These are phyloP conservation scores for Polymyxa betae DNA, from an alignment of 208 protist species.

Conservation along the genomic window DNA sequence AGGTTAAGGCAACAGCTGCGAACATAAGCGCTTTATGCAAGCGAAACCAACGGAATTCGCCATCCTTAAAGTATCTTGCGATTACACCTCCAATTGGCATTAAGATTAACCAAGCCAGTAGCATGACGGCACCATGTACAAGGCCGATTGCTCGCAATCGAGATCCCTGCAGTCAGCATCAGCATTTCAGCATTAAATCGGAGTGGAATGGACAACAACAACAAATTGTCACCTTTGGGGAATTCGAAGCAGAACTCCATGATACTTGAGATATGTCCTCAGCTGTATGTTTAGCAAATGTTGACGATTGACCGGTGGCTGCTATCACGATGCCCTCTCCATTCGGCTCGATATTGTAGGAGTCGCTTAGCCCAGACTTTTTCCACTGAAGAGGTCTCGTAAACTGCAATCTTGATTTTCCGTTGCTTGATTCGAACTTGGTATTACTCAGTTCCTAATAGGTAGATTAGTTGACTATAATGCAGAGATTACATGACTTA, in stretches of 20 bases:
- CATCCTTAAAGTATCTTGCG: constrained; percentile 31
- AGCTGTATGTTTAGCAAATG: not conserved
- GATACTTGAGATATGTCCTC: not conserved
- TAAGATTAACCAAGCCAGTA: not conserved
- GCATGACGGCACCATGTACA: not conserved
- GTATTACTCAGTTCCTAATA: not conserved
- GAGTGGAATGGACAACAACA: not conserved
- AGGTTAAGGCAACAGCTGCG: not conserved
- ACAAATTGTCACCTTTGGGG: not conserved
- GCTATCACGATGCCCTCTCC: not conserved
- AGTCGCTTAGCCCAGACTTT: not conserved
- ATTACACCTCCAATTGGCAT: not conserved
- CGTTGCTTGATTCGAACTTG: not conserved
- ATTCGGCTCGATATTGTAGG: constrained; percentile 30
- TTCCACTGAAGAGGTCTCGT: not conserved
- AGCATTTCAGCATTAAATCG: not conserved
- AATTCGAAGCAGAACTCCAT: not conserved
- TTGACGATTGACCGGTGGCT: not conserved
- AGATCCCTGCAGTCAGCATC: constrained; percentile 10
- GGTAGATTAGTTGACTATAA: not conserved
- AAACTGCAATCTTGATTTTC: not conserved
- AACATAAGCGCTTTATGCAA: not conserved
- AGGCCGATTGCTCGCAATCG: not conserved
- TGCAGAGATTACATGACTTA: not conserved
- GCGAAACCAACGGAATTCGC: not conserved